Evolutionary conservation across 1,284 basidiomycete species (phyloP).

Genomic region (Sphagnurus paluster): DNA sequence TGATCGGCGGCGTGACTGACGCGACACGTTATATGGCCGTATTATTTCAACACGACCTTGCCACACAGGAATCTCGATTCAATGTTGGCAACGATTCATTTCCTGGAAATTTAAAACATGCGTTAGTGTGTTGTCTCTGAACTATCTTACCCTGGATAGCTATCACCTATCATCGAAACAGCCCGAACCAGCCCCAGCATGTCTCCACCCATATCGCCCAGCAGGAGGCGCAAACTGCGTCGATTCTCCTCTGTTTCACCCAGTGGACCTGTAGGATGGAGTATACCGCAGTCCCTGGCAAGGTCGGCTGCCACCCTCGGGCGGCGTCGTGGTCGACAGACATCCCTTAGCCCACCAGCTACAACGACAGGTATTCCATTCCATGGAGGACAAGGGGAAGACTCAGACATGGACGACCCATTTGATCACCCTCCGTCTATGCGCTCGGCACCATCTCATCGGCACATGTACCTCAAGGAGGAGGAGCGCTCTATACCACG

Average conservation of each 20-base stretch:
- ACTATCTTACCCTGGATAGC: background rate
- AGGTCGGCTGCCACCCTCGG: conserved; percentile 16
- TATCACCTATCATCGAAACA: background rate
- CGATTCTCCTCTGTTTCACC: conserved; percentile 31
- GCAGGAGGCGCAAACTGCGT: conserved; percentile 30
- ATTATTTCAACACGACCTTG: background rate
- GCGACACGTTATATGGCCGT: background rate
- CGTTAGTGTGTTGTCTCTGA: background rate
- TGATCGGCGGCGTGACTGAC: too few relatives aligned
- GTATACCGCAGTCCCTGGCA: conserved; percentile 15
- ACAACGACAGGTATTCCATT: conserved; percentile 19
- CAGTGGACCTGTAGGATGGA: conserved; percentile 7
- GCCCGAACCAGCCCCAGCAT: background rate
- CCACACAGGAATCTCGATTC: conserved; percentile 2
- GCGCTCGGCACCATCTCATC: conserved; percentile 16
- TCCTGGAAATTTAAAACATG: background rate
- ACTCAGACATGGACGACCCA: conserved; percentile 27
- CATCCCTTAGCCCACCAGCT: conserved; percentile 25
- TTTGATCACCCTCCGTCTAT: conserved; percentile 14
- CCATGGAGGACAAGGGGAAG: conserved; percentile 22
- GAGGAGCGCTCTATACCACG: conserved; percentile 30
- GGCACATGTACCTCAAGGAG: conserved; percentile 18
- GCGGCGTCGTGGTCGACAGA: conserved; percentile 14
- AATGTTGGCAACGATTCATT: background rate
- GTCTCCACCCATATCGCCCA: conserved; percentile 18